These are phyloP conservation scores for Cymodocea nodosa DNA, from an alignment of 116 monocot genomes.

Conservation along the genomic window DNA sequence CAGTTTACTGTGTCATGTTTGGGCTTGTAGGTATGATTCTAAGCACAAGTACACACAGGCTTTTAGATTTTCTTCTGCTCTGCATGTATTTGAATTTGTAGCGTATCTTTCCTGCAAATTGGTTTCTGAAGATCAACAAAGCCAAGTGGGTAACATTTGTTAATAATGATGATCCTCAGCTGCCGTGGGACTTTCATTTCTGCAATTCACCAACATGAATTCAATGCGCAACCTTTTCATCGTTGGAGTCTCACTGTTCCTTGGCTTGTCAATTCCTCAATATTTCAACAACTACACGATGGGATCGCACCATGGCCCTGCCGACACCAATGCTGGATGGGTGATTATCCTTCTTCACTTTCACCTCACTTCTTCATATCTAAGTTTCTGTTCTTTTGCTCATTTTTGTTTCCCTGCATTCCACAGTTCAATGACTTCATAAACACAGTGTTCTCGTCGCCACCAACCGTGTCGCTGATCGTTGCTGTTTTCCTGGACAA, in stretches of 20 bases:
- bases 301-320: slow-evolving; percentile 50
- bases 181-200: slow-evolving; percentile 87
- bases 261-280: slow-evolving; percentile 79
- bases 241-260: slow-evolving; percentile 67
- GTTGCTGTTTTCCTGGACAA: slow-evolving; percentile 70
- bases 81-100: neutral
- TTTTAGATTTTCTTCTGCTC: no score
- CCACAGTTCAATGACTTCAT: slow-evolving; percentile 83
- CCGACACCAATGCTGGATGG: slow-evolving; percentile 82
- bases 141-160: neutral
- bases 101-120: neutral
- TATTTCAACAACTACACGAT: slow-evolving; percentile 70
- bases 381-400: neutral
- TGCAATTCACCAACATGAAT: slow-evolving; percentile 99
- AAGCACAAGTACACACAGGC: no score
- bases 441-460: slow-evolving; percentile 79
- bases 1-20: slow-evolving; percentile 79
- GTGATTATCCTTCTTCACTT: slow-evolving; percentile 17
- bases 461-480: slow-evolving; percentile 67
- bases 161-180: slow-evolving; percentile 24
- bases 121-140: neutral
- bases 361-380: neutral
- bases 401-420: neutral
- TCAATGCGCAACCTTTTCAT: slow-evolving; percentile 96
- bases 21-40: slow-evolving; percentile 58